Evolutionary conservation across 768 basidiomycete species (phyloP).

Genomic region (Boletus subcaerulescens): DNA sequence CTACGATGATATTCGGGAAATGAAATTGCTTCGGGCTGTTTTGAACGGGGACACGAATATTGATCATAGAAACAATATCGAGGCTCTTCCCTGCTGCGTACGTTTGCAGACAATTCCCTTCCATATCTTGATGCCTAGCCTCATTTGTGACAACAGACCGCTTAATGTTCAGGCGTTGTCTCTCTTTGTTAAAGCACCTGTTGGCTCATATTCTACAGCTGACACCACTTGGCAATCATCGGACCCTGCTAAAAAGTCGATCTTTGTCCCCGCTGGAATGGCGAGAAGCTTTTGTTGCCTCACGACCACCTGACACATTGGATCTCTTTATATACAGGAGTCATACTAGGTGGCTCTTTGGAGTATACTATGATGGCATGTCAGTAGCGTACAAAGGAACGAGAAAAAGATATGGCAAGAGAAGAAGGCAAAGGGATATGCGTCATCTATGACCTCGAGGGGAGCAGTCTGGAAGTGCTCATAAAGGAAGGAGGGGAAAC

Average conservation of each 20-base stretch:
- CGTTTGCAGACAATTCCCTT: not conserved
- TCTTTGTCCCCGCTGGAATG: constrained; percentile 26
- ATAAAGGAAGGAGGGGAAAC: no score
- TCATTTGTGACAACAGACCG: constrained; percentile 21
- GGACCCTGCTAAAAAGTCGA: constrained; percentile 21
- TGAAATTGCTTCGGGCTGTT: constrained; percentile 44
- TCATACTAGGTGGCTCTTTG: no score
- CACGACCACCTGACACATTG: constrained; percentile 7
- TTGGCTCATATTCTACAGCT: constrained; percentile 5
- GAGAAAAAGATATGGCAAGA: no score
- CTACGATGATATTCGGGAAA: constrained; percentile 40
- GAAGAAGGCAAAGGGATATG: no score
- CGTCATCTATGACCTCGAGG: no score
- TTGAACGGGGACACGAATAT: constrained; percentile 32
- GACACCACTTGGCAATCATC: constrained; percentile 26
- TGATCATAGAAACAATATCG: constrained; percentile 23
- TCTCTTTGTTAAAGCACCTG: not conserved
- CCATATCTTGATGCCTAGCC: not conserved
- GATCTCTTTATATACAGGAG: constrained; percentile 9
- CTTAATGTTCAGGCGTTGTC: constrained; percentile 21
- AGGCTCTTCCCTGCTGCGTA: constrained; percentile 34
- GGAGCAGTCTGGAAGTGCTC: no score
- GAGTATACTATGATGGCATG: no score
- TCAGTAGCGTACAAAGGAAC: no score
- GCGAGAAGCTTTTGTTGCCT: constrained; percentile 9